phyloP scores from a whole-genome alignment of 352 stramenopile genomes.

The Globisporangium viniferum region DNA sequence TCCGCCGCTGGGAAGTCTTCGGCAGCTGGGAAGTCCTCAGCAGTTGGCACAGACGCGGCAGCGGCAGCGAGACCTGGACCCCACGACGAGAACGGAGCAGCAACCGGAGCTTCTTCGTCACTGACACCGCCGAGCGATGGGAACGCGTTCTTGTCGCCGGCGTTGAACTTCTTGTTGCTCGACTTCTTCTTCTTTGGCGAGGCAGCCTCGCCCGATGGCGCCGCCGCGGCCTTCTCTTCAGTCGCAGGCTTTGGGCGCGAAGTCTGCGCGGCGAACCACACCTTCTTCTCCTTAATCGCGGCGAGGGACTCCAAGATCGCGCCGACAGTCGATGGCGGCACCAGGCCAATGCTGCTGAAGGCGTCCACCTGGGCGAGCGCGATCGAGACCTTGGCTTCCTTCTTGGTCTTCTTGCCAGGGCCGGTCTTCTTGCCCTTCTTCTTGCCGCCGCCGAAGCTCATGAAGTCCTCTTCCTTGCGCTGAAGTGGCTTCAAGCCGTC shows the following conservation, averaged over 20 bases:
- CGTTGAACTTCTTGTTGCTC: constrained; percentile 81
- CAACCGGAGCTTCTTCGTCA: constrained; percentile 25
- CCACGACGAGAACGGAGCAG: constrained; percentile 34
- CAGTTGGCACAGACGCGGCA: constrained; percentile 28
- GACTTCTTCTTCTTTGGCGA: constrained; percentile 75
- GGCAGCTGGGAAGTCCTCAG: constrained; percentile 31
- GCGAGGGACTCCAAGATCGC: constrained; percentile 86
- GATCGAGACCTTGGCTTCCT: constrained; percentile 72
- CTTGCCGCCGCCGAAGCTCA: constrained; percentile 66
- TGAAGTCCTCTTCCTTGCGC: constrained; percentile 85
- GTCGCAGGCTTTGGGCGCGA: constrained; percentile 28
- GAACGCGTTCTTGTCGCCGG: constrained; percentile 73
- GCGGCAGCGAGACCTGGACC: constrained; percentile 52
- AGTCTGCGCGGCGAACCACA: constrained; percentile 78
- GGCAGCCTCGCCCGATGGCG: constrained; percentile 29
- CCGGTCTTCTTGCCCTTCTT: constrained; percentile 63
- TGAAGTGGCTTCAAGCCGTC: constrained; percentile 91
- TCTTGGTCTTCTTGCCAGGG: constrained; percentile 72
- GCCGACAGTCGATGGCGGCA: constrained; percentile 84
- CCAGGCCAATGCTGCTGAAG: constrained; percentile 91
- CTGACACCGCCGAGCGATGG: constrained; percentile 64
- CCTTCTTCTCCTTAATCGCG: constrained; percentile 96
- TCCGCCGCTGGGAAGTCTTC: constrained; percentile 41
- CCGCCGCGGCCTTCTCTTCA: constrained; percentile 29
- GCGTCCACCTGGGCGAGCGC: constrained; percentile 81